A percentile compares a stretch with the other conserved stretches of the same genome.
phyloP scores from a whole-genome alignment of 441 rosid genomes.

The Pelargonium cotyledonis region DNA sequence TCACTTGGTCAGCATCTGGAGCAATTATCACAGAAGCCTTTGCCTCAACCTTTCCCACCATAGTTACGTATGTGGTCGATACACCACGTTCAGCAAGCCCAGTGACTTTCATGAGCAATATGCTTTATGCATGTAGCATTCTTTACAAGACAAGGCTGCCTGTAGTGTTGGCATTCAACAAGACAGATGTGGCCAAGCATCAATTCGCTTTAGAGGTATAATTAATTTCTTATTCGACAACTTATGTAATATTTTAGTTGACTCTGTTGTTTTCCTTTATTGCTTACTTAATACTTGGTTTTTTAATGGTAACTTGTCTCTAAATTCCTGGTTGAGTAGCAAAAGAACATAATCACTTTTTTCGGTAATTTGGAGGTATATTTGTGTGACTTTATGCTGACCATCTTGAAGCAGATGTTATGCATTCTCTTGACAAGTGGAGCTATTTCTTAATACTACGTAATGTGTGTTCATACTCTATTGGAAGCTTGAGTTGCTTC shows the following conservation, averaged over 20 bases:
- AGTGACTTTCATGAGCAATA: slow-evolving; percentile 89
- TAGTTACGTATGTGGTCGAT: slow-evolving; percentile 78
- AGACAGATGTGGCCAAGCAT: slow-evolving; percentile 87
- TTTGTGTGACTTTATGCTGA: neutral
- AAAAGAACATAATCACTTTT: neutral
- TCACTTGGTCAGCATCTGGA: slow-evolving; percentile 99
- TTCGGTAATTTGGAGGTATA: neutral
- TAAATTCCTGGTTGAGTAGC: no score
- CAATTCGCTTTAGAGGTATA: slow-evolving; percentile 89
- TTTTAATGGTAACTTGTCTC: no score
- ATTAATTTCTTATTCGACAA: slow-evolving; percentile 1
- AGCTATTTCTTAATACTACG: no score
- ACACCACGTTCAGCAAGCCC: slow-evolving; percentile 91
- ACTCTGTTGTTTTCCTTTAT: neutral
- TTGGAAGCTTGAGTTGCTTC: no score
- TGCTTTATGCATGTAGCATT: slow-evolving; percentile 96
- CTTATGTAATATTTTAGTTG: neutral
- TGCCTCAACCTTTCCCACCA: slow-evolving; percentile 95
- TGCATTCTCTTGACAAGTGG: no score
- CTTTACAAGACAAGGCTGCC: slow-evolving; percentile 92
- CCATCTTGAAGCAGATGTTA: neutral
- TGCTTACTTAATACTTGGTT: neutral
- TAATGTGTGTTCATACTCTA: no score
- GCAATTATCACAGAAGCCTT: slow-evolving; percentile 96
- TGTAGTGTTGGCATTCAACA: slow-evolving; percentile 86